Evolutionary conservation across 2,329 filamentous ascomycete species (phyloP).

Genomic region (Cladosporium oxysporum): DNA sequence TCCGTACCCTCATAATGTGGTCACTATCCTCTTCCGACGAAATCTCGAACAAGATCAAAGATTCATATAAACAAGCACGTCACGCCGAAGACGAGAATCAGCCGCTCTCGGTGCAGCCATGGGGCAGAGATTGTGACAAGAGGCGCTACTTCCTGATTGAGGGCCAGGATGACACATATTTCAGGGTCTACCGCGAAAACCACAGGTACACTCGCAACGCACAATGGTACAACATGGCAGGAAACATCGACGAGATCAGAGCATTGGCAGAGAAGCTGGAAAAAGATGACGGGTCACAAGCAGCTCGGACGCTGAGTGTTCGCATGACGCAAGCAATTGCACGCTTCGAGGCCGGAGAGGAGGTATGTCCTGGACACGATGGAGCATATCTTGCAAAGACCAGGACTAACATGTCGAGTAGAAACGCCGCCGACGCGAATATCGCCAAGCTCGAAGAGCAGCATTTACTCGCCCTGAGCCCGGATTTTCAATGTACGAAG

Average conservation of each 20-base stretch:
- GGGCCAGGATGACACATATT: constrained; percentile 89
- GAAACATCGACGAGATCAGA: constrained; percentile 82
- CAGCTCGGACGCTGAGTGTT: constrained; percentile 74
- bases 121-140: constrained; percentile 87
- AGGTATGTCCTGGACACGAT: constrained; percentile 48
- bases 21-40: constrained; percentile 83
- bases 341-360: constrained; percentile 89
- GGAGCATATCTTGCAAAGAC: not conserved
- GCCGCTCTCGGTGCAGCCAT: constrained; percentile 83
- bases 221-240: constrained; percentile 92
- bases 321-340: constrained; percentile 79
- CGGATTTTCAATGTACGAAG: constrained; percentile 92
- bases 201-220: constrained; percentile 71
- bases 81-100: constrained; percentile 80
- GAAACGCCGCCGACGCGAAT: constrained; percentile 93
- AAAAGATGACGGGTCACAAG: constrained; percentile 74
- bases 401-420: constrained; percentile 39
- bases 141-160: constrained; percentile 92
- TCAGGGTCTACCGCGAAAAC: constrained; percentile 91
- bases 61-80: constrained; percentile 84
- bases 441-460: constrained; percentile 80
- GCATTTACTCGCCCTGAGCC: constrained; percentile 85
- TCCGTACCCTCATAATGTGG: constrained; percentile 85
- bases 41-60: constrained; percentile 77
- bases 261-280: constrained; percentile 74